phyloP scores from a whole-genome alignment of 2,329 filamentous ascomycete genomes.

The Didymella arachidicola region DNA sequence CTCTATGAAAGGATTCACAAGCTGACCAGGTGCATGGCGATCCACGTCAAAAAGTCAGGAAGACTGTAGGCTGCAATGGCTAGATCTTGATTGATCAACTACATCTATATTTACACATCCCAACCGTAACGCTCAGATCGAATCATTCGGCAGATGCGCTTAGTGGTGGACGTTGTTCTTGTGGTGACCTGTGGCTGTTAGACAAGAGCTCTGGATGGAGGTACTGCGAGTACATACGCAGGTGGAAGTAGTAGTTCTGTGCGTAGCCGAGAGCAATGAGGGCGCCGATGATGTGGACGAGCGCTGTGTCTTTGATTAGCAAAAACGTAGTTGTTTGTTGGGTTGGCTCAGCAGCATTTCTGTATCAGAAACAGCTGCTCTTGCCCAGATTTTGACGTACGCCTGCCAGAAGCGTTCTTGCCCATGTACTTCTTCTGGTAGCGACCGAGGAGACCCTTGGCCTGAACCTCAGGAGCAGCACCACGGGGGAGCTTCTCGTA shows the following conservation, averaged over 20 bases:
- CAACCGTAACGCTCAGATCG: constrained; percentile 28
- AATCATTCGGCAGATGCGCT: constrained; percentile 24
- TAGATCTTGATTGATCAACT: constrained; percentile 47
- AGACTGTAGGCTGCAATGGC: constrained; percentile 24
- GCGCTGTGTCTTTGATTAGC: constrained; percentile 64
- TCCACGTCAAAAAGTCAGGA: neutral
- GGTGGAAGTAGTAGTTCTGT: constrained; percentile 99
- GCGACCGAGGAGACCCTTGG: constrained; percentile 81
- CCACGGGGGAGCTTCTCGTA: constrained; percentile 98
- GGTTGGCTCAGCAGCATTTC: neutral
- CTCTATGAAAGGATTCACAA: neutral
- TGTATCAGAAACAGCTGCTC: neutral
- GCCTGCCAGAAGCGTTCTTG: constrained; percentile 86
- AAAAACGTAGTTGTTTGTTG: constrained; percentile 3
- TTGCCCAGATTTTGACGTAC: constrained; percentile 65
- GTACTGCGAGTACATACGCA: constrained; percentile 72
- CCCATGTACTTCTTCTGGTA: constrained; percentile 92
- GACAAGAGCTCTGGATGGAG: constrained; percentile 24
- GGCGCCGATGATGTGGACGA: constrained; percentile 83
- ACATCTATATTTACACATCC: constrained; percentile 51
- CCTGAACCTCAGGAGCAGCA: constrained; percentile 81
- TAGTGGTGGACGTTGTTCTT: constrained; percentile 99
- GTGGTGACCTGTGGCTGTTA: constrained; percentile 79
- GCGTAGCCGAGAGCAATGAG: constrained; percentile 87
- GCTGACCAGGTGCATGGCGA: neutral